Percentiles rank a stretch among this genome's conserved stretches.
Conservation (phyloP, 208 protist genomes). For the Leishmania tropica region DNA sequence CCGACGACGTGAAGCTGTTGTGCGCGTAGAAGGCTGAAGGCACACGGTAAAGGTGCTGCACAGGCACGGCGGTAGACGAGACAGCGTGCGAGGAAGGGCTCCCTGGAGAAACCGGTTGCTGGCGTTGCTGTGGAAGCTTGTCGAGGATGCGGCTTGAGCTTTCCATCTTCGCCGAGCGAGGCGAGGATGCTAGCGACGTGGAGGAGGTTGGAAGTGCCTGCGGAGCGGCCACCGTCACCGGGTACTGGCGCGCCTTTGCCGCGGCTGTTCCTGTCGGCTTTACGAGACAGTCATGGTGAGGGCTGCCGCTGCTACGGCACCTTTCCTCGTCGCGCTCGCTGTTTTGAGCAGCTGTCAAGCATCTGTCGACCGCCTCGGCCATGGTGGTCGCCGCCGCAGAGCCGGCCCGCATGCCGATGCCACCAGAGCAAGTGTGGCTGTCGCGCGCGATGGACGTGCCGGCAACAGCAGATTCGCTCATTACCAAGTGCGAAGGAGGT, state of each 20-base stretch:
- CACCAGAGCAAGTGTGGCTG: neutral
- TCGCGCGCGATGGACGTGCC: neutral
- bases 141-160: neutral
- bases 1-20: neutral
- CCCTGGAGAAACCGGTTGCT: neutral
- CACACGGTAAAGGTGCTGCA: slow-evolving; percentile 14
- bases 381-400: neutral
- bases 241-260: neutral
- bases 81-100: slow-evolving; percentile 1
- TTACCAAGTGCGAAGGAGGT: neutral
- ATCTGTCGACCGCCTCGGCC: neutral
- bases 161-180: neutral
- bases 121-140: neutral
- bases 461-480: neutral
- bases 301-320: neutral
- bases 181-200: neutral
- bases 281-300: neutral
- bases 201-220: neutral
- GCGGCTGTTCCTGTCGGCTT: neutral
- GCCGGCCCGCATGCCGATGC: neutral
- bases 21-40: slow-evolving; percentile 11
- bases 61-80: slow-evolving; percentile 17
- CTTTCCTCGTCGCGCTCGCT: neutral
- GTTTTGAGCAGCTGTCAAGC: neutral
- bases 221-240: neutral